These are phyloP conservation scores for Astragalus glycyphyllos DNA, from an alignment of 306 rosid genomes.

Conservation along the genomic window DNA sequence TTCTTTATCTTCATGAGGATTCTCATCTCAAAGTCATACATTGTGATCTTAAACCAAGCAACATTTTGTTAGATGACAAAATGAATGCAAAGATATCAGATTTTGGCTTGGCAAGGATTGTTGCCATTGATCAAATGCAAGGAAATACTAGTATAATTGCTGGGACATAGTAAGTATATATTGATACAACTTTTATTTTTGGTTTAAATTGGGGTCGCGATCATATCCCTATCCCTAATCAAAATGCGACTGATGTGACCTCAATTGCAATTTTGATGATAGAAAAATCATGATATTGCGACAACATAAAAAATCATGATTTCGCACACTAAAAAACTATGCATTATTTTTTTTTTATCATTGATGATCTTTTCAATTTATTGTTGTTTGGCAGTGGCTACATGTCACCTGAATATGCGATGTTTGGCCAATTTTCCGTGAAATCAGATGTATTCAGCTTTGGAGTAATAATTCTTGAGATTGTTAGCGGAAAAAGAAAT, in stretches of 20 bases:
- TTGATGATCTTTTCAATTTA: neutral
- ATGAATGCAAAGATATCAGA: constrained; percentile 46
- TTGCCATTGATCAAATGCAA: constrained; percentile 44
- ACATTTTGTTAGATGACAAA: constrained; percentile 35
- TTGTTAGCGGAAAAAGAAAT: constrained; percentile 42
- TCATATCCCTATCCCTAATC: too few species aligned
- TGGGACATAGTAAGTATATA: constrained; percentile 46
- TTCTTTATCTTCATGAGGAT: constrained; percentile 45
- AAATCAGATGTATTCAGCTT: constrained; percentile 43
- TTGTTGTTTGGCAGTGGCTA: constrained; percentile 32
- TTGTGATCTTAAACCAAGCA: constrained; percentile 42
- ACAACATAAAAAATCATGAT: neutral
- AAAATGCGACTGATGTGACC: too few species aligned
- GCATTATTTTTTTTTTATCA: neutral
- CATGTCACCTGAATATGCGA: constrained; percentile 43
- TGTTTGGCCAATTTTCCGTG: constrained; percentile 39
- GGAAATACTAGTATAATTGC: constrained; percentile 46
- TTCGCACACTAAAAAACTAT: neutral
- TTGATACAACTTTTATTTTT: neutral
- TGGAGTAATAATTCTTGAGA: constrained; percentile 45
- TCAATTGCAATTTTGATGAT: neutral
- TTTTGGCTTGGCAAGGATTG: constrained; percentile 47
- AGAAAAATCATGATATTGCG: neutral
- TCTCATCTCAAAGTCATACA: constrained; percentile 43
- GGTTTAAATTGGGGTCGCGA: too few species aligned